Evolutionary conservation across 1,139 yeast genomes (phyloP), one percentile per base, ranked within the genome.

Genomic region (Maudiozyma humilis): DNA sequence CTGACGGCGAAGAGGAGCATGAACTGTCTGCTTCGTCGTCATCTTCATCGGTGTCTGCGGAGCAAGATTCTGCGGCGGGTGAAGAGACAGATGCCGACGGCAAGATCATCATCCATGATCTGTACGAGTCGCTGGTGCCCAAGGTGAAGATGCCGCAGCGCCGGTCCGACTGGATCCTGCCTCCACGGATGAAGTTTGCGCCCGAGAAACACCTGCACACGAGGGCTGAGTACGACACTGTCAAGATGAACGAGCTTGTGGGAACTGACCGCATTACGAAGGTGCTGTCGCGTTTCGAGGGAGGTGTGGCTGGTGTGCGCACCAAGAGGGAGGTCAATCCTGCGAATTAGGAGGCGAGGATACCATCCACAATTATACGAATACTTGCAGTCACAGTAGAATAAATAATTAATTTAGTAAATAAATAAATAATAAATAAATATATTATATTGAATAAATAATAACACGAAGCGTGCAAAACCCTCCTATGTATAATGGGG

Each of bases 101-200:
- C 6, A 36, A 30, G 12, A 37, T 47, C 12, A 45, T 50, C 18
- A 52, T 54, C 25, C 46, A 46, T 20, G 59, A 57, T 44, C 47
- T 58, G n/a, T 57, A 51, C 46, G 65, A 58, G 45, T 46, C 54
- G 7, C 42, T 61, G 18, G 62, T 63, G 2, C 53, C 58, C 1
- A 63, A 63, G 43, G 46, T 55, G 4, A 42, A 40, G 17, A 50
- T 49, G 6, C 66, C 66, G 8, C 50, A 48, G 14, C 52, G 66
- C 47, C 52, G 66, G 36, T 63, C 66, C 7, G 66, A 63, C 45
- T 58, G 63, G 59, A 45, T 63, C 3, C 44, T 63, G 32, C 63
- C 63, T 8, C 57, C 62, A 10, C 55, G 52, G 43, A 41, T 50
- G 15, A 51, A 59, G 29, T 62, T 56, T 39, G 52, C 58, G 2